Evolutionary conservation across 768 basidiomycete species (phyloP), one percentile per base, ranked within the genome.

Genomic region (Mycena crocata): DNA sequence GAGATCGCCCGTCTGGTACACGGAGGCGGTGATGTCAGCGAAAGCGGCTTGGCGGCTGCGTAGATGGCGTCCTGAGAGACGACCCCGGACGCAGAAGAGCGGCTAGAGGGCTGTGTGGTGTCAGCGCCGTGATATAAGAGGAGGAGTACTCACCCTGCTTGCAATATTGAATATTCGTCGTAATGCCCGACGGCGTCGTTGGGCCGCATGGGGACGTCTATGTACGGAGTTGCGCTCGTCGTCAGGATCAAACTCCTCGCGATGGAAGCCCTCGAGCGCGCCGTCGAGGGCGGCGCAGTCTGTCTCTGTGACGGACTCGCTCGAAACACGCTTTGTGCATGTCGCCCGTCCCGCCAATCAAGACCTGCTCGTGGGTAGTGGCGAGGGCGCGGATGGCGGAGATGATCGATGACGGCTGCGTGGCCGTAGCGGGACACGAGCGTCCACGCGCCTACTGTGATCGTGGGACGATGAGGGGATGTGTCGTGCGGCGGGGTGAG

Each of bases 151-250:
- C 73, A 96, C 95, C 97, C 74, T 92, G 91, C 79, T 99, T 99
- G 87, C 96, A 98, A 78, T 98, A n/a, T n/a, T n/a, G n/a, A n/a
- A n/a, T n/a, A 98, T 1, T 96, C 96, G 71, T 99, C 96, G 76
- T 98, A 98, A 76, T 98, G 96, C 0, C 92, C 94, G 42, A 95
- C 88, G 76, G 92, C 88, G 72, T 95, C 93, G 72, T 93, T 90
- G 37, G 96, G 83, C 93, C 94, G 97, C 15, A 99, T 93, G 6
- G 97, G 96, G 9, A 93, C 87, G 71, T 94, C n/a, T n/a, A n/a
- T n/a, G 97, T 17, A 81, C 85, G 51, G 92, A 89, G 73, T 85
- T 89, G 68, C 87, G 82, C 60, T 83, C 84, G 64, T 86, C 83
- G 62, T 88, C 83, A 1, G 79, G 77, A 67, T 88, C 88, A 26